phyloP scores from a whole-genome alignment of 495 filamentous ascomycete genomes.

The Aspergillus hancockii region DNA sequence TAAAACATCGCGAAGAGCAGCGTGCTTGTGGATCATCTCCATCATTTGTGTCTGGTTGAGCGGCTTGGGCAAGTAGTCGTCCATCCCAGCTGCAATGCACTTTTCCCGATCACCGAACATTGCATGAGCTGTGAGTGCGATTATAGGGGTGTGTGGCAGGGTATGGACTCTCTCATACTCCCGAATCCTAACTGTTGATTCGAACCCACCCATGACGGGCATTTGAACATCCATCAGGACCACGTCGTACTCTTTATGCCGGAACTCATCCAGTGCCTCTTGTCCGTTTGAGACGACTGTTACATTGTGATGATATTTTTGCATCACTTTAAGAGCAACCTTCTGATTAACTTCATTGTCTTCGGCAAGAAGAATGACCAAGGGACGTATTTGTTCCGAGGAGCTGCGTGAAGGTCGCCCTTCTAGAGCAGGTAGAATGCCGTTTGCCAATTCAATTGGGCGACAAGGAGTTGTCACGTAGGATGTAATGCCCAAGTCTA shows the following conservation, averaged over 20 bases:
- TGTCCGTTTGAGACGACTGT: constrained; percentile 94
- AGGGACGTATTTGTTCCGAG: constrained; percentile 91
- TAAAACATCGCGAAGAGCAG: constrained; percentile 56
- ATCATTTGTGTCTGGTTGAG: constrained; percentile 98
- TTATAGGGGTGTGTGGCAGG: constrained; percentile 87
- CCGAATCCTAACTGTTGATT: constrained; percentile 96
- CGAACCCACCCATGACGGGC: constrained; percentile 99
- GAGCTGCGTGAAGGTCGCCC: constrained; percentile 88
- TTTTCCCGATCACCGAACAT: constrained; percentile 99
- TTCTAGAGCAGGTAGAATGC: constrained; percentile 94
- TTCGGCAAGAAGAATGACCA: constrained; percentile 95
- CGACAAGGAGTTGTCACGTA: constrained; percentile 99
- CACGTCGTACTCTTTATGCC: constrained; percentile 88
- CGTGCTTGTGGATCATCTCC: constrained; percentile 95
- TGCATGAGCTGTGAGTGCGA: constrained; percentile 95
- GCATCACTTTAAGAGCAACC: constrained; percentile 92
- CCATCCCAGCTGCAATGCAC: constrained; percentile 98
- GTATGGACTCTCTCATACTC: constrained; percentile 81
- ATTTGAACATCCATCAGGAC: constrained; percentile 99
- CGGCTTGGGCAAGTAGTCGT: constrained; percentile 97
- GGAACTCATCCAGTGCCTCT: constrained; percentile 87
- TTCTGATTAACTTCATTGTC: constrained; percentile 98
- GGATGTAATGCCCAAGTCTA: constrained; percentile 94
- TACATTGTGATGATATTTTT: constrained; percentile 96
- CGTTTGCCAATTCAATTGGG: constrained; percentile 93